Evolutionary conservation across 345 rosid species (phyloP).

Genomic region (Camelina sativa): DNA sequence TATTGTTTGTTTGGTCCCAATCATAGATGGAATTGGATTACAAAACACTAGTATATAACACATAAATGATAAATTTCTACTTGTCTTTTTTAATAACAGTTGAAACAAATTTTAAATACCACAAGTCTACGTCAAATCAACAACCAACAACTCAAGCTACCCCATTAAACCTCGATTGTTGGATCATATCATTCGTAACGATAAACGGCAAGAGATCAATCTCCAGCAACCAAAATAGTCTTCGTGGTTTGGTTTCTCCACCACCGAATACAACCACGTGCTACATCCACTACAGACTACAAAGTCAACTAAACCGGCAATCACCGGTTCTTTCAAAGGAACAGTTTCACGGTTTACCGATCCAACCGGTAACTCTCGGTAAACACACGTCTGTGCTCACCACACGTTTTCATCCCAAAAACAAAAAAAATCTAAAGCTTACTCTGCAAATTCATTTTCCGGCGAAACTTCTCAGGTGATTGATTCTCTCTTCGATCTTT

Average conservation of each 20-base stretch:
- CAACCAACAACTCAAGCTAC: background rate
- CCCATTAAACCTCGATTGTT: conserved; percentile 19
- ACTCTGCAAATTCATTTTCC: conserved; percentile 26
- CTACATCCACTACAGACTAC: background rate
- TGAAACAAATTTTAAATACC: background rate
- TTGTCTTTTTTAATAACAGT: too few relatives aligned
- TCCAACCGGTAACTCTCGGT: conserved; percentile 25
- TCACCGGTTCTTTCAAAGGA: conserved; percentile 4
- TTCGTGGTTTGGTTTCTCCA: conserved; percentile 16
- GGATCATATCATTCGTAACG: background rate
- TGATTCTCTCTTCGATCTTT: conserved; percentile 19
- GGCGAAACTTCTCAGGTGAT: conserved; percentile 39
- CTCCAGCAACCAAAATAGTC: background rate
- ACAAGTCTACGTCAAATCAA: background rate
- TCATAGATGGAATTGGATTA: too few relatives aligned
- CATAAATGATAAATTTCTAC: too few relatives aligned
- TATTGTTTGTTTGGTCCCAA: too few relatives aligned
- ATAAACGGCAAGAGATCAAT: conserved; percentile 20
- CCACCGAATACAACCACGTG: conserved; percentile 39
- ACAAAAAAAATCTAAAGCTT: background rate
- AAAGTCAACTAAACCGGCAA: conserved; percentile 31
- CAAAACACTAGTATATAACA: too few relatives aligned
- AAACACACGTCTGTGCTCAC: conserved; percentile 40
- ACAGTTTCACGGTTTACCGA: background rate
- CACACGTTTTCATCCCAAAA: conserved; percentile 41